Evolutionary conservation across 805 yeast species (phyloP), one percentile per base, ranked within the genome.

Genomic region (Wickerhamiella cacticola): DNA sequence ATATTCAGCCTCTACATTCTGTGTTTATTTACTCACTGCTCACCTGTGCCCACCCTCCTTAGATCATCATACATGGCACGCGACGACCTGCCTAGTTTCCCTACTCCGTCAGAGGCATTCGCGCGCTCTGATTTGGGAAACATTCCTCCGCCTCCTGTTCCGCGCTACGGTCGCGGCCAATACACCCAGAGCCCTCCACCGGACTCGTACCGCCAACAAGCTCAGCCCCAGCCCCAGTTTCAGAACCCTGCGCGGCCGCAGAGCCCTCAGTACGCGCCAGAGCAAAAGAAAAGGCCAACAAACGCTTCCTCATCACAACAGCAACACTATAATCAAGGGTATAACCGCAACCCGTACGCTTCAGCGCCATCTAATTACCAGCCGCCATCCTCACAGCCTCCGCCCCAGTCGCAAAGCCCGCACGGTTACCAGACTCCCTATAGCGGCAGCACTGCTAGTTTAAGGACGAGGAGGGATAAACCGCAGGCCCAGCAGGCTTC

Each of bases 31-130:
- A n/a, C 28, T 25, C 10, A 15, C 33, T 12, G 15, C 33, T 15
- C 33, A 13, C 13, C n/a, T 5, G n/a, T 15, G 6, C 33, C n/a
- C 33, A 28, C 33, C 33, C 5, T 3, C n/a, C 10, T 5, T 31
- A 15, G 21, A 19, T 31, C 36, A 31, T 39, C 29, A 33, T 21
- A 16, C 25, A 35, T 44, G 41, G 41, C 41, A 28, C 40, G 41
- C 21, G 61, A 57, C 55, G 59, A 57, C 22, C 43, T 57, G 50
- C 53, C 56, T 12, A 45, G 51, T 35, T 57, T 57, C 44, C 60
- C 61, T n/a, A 56, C 59, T 33, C 61, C 61, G 6, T 39, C 48
- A 23, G 61, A 57, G 51, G 61, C 61, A 34, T 57, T 57, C 28
- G 57, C 56, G n/a, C 40, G 41, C 13, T 48, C 31, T 19, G 35